Evolutionary conservation across 2,329 filamentous ascomycete genomes (phyloP).

Genomic region (Botrytis aclada): DNA sequence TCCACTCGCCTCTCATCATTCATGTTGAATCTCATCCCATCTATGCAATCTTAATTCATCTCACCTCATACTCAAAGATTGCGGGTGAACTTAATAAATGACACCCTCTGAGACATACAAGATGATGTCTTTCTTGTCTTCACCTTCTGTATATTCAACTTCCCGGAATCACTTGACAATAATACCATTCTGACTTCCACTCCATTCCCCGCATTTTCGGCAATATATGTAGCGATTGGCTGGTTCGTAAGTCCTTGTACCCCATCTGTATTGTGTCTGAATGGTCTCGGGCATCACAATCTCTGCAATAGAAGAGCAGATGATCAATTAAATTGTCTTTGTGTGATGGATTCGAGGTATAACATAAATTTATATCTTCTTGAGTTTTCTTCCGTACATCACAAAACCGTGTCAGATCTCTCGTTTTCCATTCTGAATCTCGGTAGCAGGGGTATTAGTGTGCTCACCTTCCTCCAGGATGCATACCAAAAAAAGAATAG

Average conservation of each 20-base stretch:
- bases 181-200: background rate
- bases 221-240: background rate
- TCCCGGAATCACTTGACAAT: background rate
- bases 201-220: background rate
- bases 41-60: background rate
- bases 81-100: background rate
- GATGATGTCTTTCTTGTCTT: background rate
- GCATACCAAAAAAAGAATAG: background rate
- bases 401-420: background rate
- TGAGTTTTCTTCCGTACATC: background rate
- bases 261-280: background rate
- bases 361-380: background rate
- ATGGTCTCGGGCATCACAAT: background rate
- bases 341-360: background rate
- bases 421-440: background rate
- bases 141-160: background rate
- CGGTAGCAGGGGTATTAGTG: background rate
- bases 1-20: background rate
- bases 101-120: background rate
- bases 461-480: background rate
- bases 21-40: background rate
- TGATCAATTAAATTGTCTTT: background rate
- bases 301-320: background rate
- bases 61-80: background rate
- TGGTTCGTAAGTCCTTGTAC: background rate